Conservation (phyloP, 2,329 filamentous ascomycete species). For the Penicillium oxalicum region DNA sequence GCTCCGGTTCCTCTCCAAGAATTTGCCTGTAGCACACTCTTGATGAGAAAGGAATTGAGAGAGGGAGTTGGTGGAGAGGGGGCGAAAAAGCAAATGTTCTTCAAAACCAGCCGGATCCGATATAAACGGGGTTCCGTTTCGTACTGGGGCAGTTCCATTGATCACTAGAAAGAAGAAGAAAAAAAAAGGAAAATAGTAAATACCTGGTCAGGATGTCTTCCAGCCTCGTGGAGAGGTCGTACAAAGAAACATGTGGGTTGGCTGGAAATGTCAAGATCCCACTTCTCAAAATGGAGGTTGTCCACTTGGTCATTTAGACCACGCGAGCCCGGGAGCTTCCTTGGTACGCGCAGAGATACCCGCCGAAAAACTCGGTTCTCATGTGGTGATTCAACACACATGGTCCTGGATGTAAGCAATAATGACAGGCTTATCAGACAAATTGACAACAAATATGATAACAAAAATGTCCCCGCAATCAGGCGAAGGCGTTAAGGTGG, state of each 20-base stretch:
- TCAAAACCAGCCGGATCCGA: constrained; percentile 8
- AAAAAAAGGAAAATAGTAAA: constrained; percentile 2
- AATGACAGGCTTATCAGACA: too few species aligned
- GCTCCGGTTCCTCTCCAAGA: constrained; percentile 32
- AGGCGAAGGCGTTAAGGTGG: neutral
- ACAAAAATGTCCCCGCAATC: too few species aligned
- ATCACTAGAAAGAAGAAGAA: constrained; percentile 7
- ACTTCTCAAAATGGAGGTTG: too few species aligned
- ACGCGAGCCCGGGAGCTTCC: too few species aligned
- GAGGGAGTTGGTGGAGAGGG: constrained; percentile 14
- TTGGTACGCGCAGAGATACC: too few species aligned
- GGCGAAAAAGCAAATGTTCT: constrained; percentile 2
- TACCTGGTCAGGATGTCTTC: constrained; percentile 6
- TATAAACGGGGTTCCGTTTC: neutral
- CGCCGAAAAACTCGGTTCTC: too few species aligned
- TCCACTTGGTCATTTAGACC: too few species aligned
- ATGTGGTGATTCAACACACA: too few species aligned
- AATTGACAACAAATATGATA: neutral
- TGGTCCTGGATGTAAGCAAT: neutral
- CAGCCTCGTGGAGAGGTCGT: neutral
- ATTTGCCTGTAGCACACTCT: constrained; percentile 32
- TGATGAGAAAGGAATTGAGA: constrained; percentile 31
- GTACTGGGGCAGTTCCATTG: constrained; percentile 7
- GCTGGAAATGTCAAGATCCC: neutral
- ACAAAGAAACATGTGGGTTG: neutral